Evolutionary conservation across 805 yeast species (phyloP).

Genomic region (Candida broadrunensis): DNA sequence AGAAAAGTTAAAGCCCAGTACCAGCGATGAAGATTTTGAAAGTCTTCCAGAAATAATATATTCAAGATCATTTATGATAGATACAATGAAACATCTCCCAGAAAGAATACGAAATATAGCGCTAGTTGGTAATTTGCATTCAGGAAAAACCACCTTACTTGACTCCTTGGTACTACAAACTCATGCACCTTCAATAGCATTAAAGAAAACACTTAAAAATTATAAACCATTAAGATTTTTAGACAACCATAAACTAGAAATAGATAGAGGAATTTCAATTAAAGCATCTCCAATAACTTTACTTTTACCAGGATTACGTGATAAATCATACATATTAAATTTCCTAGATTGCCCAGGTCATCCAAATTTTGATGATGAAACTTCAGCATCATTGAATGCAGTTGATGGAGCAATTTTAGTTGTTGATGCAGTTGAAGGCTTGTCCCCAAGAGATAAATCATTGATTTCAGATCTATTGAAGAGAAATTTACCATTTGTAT

Average conservation of each 20-base stretch:
- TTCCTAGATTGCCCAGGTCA: constrained; percentile 93
- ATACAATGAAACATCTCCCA: constrained; percentile 46
- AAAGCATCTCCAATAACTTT: constrained; percentile 61
- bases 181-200: constrained; percentile 40
- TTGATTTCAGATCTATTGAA: constrained; percentile 52
- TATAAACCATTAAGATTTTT: constrained; percentile 58
- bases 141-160: constrained; percentile 81
- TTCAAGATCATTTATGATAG: constrained; percentile 59
- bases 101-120: constrained; percentile 72
- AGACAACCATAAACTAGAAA: constrained; percentile 70
- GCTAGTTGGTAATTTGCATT: constrained; percentile 73
- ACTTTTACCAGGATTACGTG: constrained; percentile 48
- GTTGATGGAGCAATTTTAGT: constrained; percentile 69
- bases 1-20: constrained; percentile 1
- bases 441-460: constrained; percentile 51
- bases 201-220: constrained; percentile 24
- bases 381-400: constrained; percentile 51
- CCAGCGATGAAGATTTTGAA: constrained; percentile 8
- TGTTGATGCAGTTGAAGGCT: constrained; percentile 84
- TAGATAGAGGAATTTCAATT: constrained; percentile 66
- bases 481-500: constrained; percentile 48
- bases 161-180: constrained; percentile 69
- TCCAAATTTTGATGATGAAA: constrained; percentile 76
- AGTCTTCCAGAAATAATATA: constrained; percentile 59
- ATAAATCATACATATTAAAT: constrained; percentile 57